Percentiles rank a stretch among this genome's conserved stretches.
These are phyloP conservation scores for Magnolia kwangsiensis DNA, from an alignment of 164 flowering plant species.

Conservation along the genomic window DNA sequence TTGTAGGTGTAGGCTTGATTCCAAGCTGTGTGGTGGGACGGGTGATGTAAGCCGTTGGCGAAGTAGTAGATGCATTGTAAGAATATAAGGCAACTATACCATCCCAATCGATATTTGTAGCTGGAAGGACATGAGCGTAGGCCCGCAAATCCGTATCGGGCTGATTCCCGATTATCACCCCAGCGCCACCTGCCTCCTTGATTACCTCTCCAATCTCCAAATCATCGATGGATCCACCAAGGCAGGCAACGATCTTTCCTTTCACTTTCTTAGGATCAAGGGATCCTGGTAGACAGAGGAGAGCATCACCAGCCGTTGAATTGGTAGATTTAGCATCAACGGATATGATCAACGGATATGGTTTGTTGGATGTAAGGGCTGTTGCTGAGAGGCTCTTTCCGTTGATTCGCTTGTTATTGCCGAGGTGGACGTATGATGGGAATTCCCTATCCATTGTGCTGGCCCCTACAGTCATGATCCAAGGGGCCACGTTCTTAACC, in stretches of 20 bases:
- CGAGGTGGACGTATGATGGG: slow-evolving; percentile 1
- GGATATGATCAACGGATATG: slow-evolving; percentile 32
- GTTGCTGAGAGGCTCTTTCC: slow-evolving; percentile 64
- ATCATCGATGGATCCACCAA: too few species aligned
- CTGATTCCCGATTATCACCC: slow-evolving; percentile 30
- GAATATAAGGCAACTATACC: slow-evolving; percentile 19
- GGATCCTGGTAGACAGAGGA: fast-evolving
- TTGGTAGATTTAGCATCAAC: slow-evolving; percentile 28
- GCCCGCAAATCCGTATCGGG: slow-evolving; percentile 38
- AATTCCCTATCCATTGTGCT: slow-evolving; percentile 7
- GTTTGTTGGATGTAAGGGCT: slow-evolving; percentile 15
- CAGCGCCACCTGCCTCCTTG: slow-evolving; percentile 42
- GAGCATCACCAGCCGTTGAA: slow-evolving; percentile 23
- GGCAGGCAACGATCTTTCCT: slow-evolving; percentile 48
- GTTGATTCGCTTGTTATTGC: slow-evolving; percentile 24
- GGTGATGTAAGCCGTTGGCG: slow-evolving; percentile 43
- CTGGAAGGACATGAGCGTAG: slow-evolving; percentile 48
- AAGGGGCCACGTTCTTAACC: slow-evolving; percentile 1
- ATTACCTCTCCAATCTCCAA: not conserved
- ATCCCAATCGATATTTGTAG: slow-evolving; percentile 35
- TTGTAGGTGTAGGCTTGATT: not conserved
- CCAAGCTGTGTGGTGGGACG: slow-evolving; percentile 9
- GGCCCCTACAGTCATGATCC: slow-evolving; percentile 8
- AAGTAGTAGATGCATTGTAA: too few species aligned
- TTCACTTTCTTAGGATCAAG: slow-evolving; percentile 44